phyloP scores from a whole-genome alignment of 169 alveolate species.

The Eimeria sp. region DNA sequence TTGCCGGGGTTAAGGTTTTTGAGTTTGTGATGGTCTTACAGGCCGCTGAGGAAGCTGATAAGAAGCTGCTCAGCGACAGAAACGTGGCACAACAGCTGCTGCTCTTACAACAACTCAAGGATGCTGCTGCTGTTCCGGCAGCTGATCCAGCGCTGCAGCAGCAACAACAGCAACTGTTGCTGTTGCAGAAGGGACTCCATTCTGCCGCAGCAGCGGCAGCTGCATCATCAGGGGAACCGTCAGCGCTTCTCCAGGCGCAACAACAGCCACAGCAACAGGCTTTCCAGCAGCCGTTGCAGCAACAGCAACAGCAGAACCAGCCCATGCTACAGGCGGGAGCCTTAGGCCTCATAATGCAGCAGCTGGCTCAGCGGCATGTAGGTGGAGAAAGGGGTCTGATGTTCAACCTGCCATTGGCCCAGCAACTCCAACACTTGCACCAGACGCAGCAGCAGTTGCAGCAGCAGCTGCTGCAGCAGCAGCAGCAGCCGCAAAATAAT shows the following conservation, averaged over 20 bases:
- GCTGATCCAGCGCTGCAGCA: slow-evolving; percentile 59
- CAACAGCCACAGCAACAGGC: slow-evolving; percentile 47
- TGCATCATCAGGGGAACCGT: slow-evolving; percentile 4
- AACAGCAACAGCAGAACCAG: slow-evolving; percentile 51
- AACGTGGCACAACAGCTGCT: slow-evolving; percentile 69
- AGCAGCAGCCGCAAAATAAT: slow-evolving; percentile 3
- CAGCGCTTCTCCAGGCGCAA: slow-evolving; percentile 9
- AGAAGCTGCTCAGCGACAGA: slow-evolving; percentile 46
- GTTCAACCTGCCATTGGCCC: slow-evolving; percentile 61
- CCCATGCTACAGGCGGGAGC: slow-evolving; percentile 66
- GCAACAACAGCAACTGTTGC: slow-evolving; percentile 46
- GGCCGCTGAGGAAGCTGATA: slow-evolving; percentile 56
- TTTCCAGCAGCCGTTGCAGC: slow-evolving; percentile 54
- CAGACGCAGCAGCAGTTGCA: slow-evolving; percentile 68
- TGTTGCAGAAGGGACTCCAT: background rate
- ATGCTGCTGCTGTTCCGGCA: slow-evolving; percentile 54
- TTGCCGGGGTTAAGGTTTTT: background rate
- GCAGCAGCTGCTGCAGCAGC: slow-evolving; percentile 65
- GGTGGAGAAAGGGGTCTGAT: slow-evolving; percentile 38
- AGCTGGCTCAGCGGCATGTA: slow-evolving; percentile 52
- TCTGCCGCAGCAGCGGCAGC: slow-evolving; percentile 71
- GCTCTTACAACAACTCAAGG: slow-evolving; percentile 67
- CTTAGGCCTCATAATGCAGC: slow-evolving; percentile 55
- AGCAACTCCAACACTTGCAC: slow-evolving; percentile 61
- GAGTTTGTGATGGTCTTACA: slow-evolving; percentile 11